These are phyloP conservation scores for Hypsizygus ulmarius DNA, from an alignment of 1,284 basidiomycete species.

Conservation along the genomic window DNA sequence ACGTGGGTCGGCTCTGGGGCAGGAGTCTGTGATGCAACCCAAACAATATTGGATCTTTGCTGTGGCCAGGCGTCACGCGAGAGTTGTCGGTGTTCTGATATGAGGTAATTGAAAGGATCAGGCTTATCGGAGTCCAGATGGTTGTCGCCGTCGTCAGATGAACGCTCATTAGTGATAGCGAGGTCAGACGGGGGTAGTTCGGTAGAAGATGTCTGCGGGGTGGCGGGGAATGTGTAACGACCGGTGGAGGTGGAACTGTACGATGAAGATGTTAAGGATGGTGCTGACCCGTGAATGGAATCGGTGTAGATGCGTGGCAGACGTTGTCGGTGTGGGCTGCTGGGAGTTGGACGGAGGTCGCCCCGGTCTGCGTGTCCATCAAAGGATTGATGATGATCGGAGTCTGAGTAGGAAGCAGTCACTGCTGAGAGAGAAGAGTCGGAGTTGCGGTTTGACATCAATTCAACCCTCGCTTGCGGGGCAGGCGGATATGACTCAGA, in stretches of 20 bases:
- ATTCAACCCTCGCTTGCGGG: slow-evolving; percentile 1
- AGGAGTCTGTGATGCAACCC: slow-evolving; percentile 6
- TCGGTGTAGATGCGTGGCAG: slow-evolving; percentile 20
- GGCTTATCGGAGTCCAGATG: slow-evolving; percentile 4
- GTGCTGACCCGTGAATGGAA: slow-evolving; percentile 15
- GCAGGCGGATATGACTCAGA: slow-evolving; percentile 7
- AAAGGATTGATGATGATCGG: slow-evolving; percentile 14
- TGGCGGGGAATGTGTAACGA: slow-evolving; percentile 17
- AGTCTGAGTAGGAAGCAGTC: slow-evolving; percentile 17
- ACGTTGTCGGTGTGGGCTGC: slow-evolving; percentile 12
- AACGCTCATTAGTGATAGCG: slow-evolving; percentile 20
- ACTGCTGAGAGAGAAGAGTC: slow-evolving; percentile 15
- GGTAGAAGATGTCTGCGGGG: slow-evolving; percentile 13
- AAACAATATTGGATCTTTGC: slow-evolving; percentile 18
- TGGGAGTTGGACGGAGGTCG: slow-evolving; percentile 8
- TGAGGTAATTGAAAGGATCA: slow-evolving; percentile 12
- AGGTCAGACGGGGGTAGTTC: slow-evolving; percentile 17
- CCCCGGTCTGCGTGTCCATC: slow-evolving; percentile 12
- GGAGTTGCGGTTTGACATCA: slow-evolving; percentile 10
- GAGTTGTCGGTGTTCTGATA: slow-evolving; percentile 3
- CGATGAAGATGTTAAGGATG: slow-evolving; percentile 25
- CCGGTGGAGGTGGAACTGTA: slow-evolving; percentile 22
- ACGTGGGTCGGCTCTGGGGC: neutral
- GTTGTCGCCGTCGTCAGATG: slow-evolving; percentile 8
- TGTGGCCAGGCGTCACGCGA: slow-evolving; percentile 17